Percentiles rank a stretch among this genome's conserved stretches.
Evolutionary conservation across 78 protist species (phyloP).

Genomic region (Creolimax fragrantissima): DNA sequence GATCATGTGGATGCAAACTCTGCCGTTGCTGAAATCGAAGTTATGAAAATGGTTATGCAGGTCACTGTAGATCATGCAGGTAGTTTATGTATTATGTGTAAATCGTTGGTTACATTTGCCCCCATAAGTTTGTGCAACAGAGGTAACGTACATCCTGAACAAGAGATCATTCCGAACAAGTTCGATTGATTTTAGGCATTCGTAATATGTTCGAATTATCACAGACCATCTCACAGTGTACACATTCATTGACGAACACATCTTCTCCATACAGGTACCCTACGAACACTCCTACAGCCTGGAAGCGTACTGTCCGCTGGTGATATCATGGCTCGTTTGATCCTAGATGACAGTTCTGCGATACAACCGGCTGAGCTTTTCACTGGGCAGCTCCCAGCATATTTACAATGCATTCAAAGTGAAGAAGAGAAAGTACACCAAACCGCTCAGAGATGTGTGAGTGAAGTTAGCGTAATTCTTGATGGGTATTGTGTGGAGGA

Average conservation of each 20-base stretch:
- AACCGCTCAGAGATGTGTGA: background rate
- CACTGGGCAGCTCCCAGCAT: background rate
- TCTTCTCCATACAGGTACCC: background rate
- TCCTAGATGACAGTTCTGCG: slow-evolving; percentile 58
- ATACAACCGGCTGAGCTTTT: slow-evolving; percentile 18
- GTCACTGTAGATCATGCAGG: slow-evolving; percentile 66
- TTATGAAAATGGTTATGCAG: slow-evolving; percentile 92
- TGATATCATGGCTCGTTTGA: slow-evolving; percentile 72
- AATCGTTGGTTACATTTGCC: background rate
- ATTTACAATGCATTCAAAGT: background rate
- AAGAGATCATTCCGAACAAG: too few species aligned
- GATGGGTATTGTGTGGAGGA: background rate
- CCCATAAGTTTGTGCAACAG: too few species aligned
- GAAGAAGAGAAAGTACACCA: background rate
- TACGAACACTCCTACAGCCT: background rate
- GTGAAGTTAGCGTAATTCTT: background rate
- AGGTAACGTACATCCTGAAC: too few species aligned
- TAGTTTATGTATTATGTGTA: slow-evolving; percentile 21
- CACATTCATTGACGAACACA: too few species aligned
- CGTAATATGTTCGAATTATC: too few species aligned
- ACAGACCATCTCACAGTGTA: too few species aligned
- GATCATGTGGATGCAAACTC: slow-evolving; percentile 58
- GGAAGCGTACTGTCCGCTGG: slow-evolving; percentile 81
- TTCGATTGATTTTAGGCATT: too few species aligned
- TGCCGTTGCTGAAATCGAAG: slow-evolving; percentile 82